Evolutionary conservation across 208 protist species (phyloP).

Genomic region (Porcisia hertigi): DNA sequence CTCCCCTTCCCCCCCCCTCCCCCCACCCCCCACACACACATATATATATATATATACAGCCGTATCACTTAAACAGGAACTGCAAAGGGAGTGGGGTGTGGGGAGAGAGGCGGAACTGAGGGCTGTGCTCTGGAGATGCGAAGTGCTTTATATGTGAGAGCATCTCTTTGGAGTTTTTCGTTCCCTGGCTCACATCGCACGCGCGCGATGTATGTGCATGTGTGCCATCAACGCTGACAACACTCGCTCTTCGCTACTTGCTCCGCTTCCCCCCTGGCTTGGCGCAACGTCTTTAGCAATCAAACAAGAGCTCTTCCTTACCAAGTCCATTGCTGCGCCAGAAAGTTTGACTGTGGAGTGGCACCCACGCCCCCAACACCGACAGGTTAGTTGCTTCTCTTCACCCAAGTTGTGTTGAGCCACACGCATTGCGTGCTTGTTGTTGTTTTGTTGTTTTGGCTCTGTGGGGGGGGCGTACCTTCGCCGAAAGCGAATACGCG

Average conservation of each 20-base stretch:
- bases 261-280: not conserved
- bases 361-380: not conserved
- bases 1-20: no score
- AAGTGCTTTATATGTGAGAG: not conserved
- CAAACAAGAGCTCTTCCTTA: not conserved
- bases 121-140: not conserved
- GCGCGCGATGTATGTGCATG: not conserved
- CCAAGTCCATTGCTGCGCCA: not conserved
- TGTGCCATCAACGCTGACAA: not conserved
- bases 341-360: not conserved
- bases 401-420: no score
- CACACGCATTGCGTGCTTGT: not conserved
- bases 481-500: no score
- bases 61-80: not conserved
- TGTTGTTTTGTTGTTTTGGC: not conserved
- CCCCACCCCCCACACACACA: constrained; percentile 12
- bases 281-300: not conserved
- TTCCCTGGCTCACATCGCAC: not conserved
- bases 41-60: not conserved
- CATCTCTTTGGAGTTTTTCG: not conserved
- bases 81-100: not conserved
- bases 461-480: no score
- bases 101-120: not conserved
- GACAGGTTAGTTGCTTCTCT: not conserved
- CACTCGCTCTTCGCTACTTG: not conserved